Base-by-base conservation (phyloP, 2,329 filamentous ascomycete species). In the Talaromyces albobiverticillius region DNA sequence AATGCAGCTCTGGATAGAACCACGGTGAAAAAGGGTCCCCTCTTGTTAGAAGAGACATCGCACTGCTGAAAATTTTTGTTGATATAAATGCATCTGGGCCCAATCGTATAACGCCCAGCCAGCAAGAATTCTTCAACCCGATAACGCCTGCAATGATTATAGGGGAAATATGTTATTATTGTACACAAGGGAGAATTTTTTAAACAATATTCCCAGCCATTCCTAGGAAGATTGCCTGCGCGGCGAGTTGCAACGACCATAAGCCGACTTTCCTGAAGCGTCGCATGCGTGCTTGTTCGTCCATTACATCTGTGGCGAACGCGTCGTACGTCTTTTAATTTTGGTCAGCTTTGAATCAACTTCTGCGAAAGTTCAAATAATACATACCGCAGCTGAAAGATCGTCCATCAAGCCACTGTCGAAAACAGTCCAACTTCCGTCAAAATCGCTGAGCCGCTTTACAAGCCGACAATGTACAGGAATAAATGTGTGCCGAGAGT, bases 391-490 rank as follows among this genome's bases (percentile, higher is more conserved):
- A 60, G 88, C 90, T 6, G 89, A 93, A 57, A 95, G 77, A 72
- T 99, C 94, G 65, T 95, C 90, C 87, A 97, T 90, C 51, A 99
- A 76, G 1, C 91, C 92, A 64, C 89, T 94, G 71, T 99, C 94
- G 68, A 89, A 97, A 25, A 95, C 81, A 3, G 92, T 93, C 94
- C 94, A 97, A 62, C 88, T 89, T 31, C 94, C 94, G 69, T 97
- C 90, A 66, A 99, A 99, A 69, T 99, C 94, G 56, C 82, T 82
- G 16, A 86, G 82, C 6, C 86, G 85, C 76, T 99, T 99, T 60
- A 97, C 90, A 46, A 99, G 89, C 57, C 93, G 88, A 74, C 94
- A 97, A 63, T 87, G 89, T 64, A 99, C 90, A 23, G 94, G 94
- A 41, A 99, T 97, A 66, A 96, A 97, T 0, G 93, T 95, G 67